Conservation (phyloP, 2,329 filamentous ascomycete species). For the Xylaria sp. region DNA sequence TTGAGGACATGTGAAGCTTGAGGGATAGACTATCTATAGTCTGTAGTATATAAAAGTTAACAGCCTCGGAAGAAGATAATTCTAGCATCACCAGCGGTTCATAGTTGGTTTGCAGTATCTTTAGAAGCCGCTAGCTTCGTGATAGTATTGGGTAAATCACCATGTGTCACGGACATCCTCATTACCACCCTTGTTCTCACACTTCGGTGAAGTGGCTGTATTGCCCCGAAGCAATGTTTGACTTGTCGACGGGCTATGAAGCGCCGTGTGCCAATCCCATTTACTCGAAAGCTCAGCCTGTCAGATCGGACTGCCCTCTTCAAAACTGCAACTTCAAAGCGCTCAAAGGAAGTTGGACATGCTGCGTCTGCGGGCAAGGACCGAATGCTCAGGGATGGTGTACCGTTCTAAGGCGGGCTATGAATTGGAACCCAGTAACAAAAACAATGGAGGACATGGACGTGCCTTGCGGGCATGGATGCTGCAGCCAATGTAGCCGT, state of each 20-base stretch:
- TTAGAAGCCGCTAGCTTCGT: slow-evolving; percentile 7
- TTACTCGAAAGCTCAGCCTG: slow-evolving; percentile 58
- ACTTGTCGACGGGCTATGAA: slow-evolving; percentile 61
- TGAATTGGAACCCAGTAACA: slow-evolving; percentile 44
- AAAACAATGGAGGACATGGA: slow-evolving; percentile 51
- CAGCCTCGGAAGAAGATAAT: not conserved
- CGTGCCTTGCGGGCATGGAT: slow-evolving; percentile 62
- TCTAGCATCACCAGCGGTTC: slow-evolving; percentile 5
- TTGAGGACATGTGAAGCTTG: slow-evolving; percentile 1
- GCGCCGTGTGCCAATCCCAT: slow-evolving; percentile 60
- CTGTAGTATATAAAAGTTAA: slow-evolving; percentile 24
- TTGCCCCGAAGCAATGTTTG: slow-evolving; percentile 60
- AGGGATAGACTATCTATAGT: not conserved
- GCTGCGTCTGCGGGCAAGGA: slow-evolving; percentile 62
- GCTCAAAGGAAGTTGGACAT: slow-evolving; percentile 63
- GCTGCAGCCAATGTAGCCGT: slow-evolving; percentile 60
- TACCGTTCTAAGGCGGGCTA: slow-evolving; percentile 49
- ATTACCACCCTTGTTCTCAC: slow-evolving; percentile 63
- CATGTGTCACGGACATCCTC: slow-evolving; percentile 67
- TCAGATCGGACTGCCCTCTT: slow-evolving; percentile 59
- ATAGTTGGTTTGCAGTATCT: not conserved
- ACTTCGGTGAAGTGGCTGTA: slow-evolving; percentile 67
- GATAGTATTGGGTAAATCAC: slow-evolving; percentile 36
- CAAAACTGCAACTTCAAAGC: slow-evolving; percentile 62
- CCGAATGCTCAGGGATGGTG: slow-evolving; percentile 66